Conservation (phyloP, 495 filamentous ascomycete genomes). For the Penicillium cataractarum region DNA sequence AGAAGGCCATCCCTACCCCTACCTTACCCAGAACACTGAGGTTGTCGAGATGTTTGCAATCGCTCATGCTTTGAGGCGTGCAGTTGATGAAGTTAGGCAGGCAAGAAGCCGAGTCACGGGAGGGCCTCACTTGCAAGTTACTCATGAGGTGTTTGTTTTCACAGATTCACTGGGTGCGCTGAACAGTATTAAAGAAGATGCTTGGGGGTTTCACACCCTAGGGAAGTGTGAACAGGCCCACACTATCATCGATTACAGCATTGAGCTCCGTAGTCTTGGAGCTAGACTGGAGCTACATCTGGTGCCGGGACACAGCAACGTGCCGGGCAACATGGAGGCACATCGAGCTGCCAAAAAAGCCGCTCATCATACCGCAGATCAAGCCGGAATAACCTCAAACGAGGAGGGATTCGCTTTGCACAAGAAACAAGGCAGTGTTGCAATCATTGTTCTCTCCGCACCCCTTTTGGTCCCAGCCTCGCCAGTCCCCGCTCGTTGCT, state of each 20-base stretch:
- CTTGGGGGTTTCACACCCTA: background rate
- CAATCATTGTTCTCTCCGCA: background rate
- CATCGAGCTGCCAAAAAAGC: background rate
- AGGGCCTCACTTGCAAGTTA: background rate
- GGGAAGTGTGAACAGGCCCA: background rate
- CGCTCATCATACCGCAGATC: background rate
- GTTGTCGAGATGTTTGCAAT: constrained; percentile 12
- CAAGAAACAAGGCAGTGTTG: background rate
- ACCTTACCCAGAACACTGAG: background rate
- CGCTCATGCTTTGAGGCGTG: background rate
- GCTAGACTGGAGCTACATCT: constrained; percentile 1
- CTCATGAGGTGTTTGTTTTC: constrained; percentile 5
- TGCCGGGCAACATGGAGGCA: background rate
- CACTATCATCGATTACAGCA: background rate
- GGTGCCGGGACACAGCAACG: background rate
- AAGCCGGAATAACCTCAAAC: no score
- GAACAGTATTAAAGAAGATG: background rate
- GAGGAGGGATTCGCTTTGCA: background rate
- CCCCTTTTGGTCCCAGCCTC: background rate
- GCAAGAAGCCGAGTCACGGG: background rate
- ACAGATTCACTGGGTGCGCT: constrained; percentile 2
- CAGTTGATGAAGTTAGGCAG: background rate
- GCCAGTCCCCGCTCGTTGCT: background rate
- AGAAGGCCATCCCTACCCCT: background rate
- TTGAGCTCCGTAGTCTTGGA: background rate